Percentiles rank a stretch among this genome's conserved stretches.
phyloP scores from a whole-genome alignment of 140 eudicot species.

The Cichorium intybus region DNA sequence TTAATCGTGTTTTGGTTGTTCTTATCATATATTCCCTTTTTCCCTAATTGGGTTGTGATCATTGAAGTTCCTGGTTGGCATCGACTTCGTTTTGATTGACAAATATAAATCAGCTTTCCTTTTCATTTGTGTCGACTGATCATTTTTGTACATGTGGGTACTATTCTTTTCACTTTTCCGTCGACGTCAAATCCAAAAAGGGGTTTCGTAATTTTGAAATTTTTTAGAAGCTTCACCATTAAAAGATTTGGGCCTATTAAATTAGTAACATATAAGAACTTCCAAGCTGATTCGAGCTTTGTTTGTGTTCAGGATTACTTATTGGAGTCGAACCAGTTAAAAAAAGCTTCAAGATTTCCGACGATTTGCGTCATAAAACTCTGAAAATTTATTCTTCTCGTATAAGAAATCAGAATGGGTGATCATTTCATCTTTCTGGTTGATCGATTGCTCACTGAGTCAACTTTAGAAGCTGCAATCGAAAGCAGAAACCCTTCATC shows the following conservation, averaged over 20 bases:
- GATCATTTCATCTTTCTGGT: conserved; percentile 92
- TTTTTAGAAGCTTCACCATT: not conserved
- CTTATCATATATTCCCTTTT: not conserved
- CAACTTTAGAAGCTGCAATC: conserved; percentile 87
- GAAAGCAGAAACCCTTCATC: conserved; percentile 57
- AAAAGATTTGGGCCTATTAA: no score
- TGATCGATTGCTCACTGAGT: conserved; percentile 92
- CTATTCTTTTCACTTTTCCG: not conserved
- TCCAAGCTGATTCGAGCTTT: conserved; percentile 1
- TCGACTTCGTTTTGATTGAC: not conserved
- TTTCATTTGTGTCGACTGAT: not conserved
- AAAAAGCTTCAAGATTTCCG: not conserved
- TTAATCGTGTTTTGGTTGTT: not conserved
- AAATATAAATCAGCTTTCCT: not conserved
- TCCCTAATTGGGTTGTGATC: not conserved
- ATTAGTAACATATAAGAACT: no score
- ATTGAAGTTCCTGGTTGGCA: not conserved
- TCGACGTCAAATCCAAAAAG: not conserved
- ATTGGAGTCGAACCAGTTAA: conserved; percentile 1
- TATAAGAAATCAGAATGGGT: conserved; percentile 55
- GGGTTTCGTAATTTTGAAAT: not conserved
- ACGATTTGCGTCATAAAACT: not conserved
- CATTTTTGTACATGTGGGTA: not conserved
- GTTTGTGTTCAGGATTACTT: conserved; percentile 20
- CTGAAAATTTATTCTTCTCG: not conserved